Evolutionary conservation across 495 filamentous ascomycete species (phyloP), one percentile per base, ranked within the genome.

Genomic region (Neurospora cerealis): DNA sequence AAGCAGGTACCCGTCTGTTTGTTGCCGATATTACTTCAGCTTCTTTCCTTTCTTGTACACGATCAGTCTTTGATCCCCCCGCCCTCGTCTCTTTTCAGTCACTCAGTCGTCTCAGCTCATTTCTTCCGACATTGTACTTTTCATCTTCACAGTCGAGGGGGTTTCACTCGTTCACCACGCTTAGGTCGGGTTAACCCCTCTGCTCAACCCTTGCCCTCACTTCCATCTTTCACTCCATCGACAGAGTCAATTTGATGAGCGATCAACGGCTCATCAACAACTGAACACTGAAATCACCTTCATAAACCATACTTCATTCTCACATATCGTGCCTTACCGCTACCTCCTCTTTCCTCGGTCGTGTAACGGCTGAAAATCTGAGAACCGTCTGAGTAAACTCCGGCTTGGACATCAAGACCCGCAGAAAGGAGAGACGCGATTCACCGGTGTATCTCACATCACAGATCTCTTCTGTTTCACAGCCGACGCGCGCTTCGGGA

Each of bases 401-500:
- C 15, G 34, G 24, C 54, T 66, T 8, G 54, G 54, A 34, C 15
- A 34, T 66, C 28, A 36, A 34, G 15, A 66, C 28, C 34, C 28
- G 54, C 54, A 66, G 54, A 17, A 32, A 66, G 11, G 21, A 60
- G 48, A 28, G 21, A 7, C 48, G 48, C 5, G 48, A 15, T 60
- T 60, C 21, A 60, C 54, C 54, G 54, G 3, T 32, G 24, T 5
- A 66, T 17, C 24, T 62, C 5, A 32, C 48, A 66, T 28, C 48
- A 60, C 21, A 4, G 17, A 28, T 2, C 15, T 32, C 24, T 62
- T 62, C 54, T 34, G 54, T 66, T 34, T 39, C 39, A 69, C n/a
- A 44, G 38, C 69, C 15, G 21, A 69, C 11, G 69, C 34, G 70
- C 70, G 69, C 69, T 71, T 74, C 73, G 54, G 71, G 46, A 72